Evolutionary conservation across 805 yeast genomes (phyloP), one percentile per base, ranked within the genome.

Genomic region (Hanseniaspora lachancei): DNA sequence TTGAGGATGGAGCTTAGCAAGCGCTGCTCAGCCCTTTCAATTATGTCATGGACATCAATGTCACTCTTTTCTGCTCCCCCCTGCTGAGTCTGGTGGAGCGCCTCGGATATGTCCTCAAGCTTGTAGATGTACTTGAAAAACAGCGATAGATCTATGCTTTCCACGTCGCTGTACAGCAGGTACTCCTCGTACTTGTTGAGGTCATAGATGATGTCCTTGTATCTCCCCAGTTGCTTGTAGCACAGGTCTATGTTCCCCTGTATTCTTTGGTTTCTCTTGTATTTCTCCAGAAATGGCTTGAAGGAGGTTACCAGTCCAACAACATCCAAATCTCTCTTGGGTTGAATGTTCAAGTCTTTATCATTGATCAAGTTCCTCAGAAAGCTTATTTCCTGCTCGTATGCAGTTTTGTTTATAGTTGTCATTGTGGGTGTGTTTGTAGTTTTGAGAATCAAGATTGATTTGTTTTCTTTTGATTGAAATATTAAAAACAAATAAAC

Each of bases 61-160:
- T 58, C 59, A 27, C 55, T 46, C 32, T 44, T 44, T 6, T 29
- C 48, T 9, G 48, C 27, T 4, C 32, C 24, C 13, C 23, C 43
- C 27, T 32, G 23, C 6, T 54, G 49, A 6, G 68, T 59, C 56
- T 68, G 64, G 62, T 66, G 66, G 41, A 78, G 68, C 59, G 74
- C 75, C 47, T 70, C 70, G 55, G 80, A 62, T 59, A 82, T 66
- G 55, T 67, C 70, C 60, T 74, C 74, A 55, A 81, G 70, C 61
- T 73, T 69, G 58, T 71, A 72, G 40, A 74, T 72, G 0, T 73
- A 69, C 36, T 70, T 69, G 44, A 71, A 68, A 58, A 73, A 71
- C 34, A 64, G 67, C 57, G 68, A 68, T 54, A 68, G 53, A 24
- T 51, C 55, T 1, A 51, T 51, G n/a, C 27, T 15, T 5, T 24